phyloP scores from a whole-genome alignment of 1,139 yeast species.

The Hansenula lynferdii region DNA sequence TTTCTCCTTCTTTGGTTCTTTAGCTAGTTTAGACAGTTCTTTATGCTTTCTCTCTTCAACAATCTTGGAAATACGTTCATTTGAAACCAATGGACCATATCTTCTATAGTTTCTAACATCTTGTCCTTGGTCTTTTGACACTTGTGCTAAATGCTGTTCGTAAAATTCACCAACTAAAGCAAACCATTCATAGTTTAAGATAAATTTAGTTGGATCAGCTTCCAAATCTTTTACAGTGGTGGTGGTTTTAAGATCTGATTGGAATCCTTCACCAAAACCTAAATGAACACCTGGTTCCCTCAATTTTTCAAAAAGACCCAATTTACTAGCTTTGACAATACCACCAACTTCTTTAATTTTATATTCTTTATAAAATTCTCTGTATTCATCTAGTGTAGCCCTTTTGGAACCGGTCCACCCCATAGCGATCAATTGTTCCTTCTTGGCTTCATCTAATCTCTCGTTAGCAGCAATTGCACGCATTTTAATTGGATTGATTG shows the following conservation, averaged over 20 bases:
- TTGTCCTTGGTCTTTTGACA: conserved; percentile 27
- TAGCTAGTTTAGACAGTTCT: not conserved
- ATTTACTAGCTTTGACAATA: conserved; percentile 69
- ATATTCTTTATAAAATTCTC: conserved; percentile 61
- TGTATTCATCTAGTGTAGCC: conserved; percentile 67
- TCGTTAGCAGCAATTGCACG: conserved; percentile 22
- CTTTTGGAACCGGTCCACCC: conserved; percentile 95
- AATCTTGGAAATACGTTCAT: conserved; percentile 35
- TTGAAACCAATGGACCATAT: conserved; percentile 52
- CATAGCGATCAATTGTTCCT: conserved; percentile 54
- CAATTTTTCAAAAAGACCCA: conserved; percentile 61
- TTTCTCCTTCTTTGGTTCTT: conserved; percentile 9
- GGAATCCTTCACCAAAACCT: conserved; percentile 78
- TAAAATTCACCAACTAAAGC: conserved; percentile 44
- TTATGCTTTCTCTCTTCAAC: conserved; percentile 26
- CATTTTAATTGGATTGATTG: conserved; percentile 39
- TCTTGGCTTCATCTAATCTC: conserved; percentile 24
- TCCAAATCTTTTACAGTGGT: conserved; percentile 27
- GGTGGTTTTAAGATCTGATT: conserved; percentile 44
- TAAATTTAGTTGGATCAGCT: conserved; percentile 34
- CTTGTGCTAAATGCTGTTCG: conserved; percentile 27
- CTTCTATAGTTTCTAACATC: conserved; percentile 45
- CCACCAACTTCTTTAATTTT: conserved; percentile 72
- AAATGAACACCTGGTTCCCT: conserved; percentile 58
- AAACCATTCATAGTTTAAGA: conserved; percentile 48